Base-by-base conservation (phyloP, 106 monocot species). In the Allium sativum region DNA sequence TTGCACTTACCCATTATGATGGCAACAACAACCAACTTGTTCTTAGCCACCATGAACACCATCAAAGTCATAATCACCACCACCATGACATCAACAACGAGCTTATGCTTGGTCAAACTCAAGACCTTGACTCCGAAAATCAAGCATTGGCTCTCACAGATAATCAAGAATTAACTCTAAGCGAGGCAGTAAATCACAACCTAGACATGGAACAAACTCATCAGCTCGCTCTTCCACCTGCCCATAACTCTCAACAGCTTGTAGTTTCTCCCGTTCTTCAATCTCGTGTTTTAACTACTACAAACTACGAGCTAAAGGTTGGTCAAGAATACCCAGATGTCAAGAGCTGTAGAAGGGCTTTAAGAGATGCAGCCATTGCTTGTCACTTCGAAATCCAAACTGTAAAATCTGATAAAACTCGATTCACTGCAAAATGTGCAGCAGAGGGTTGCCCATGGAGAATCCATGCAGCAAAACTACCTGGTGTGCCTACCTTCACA, bases 331-430 rank as follows among this genome's bases (percentile, higher is more conserved):
- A 84, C 44, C 68, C 90, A 10, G 95, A 96, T 66, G 95, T 96
- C 12, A 90, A 87, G 69, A 87, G 87, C 66, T 96, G 95, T 56
- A 81, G 95, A 9, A 61, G 95, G 56, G 95, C 95, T 11, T 48
- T 96, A 12, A 68, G 95, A 44, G 81, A 84, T 58, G 79, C 90
- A 10, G 95, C 95, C 17, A 96, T 96, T 46, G 84, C 87, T n/a
- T 96, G 90, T 68, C 86, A 80, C 65, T 96, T 96, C 48, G 95
- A 96, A 69, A 96, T 96, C 59, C 95, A 96, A 66, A 96, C 95
- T 0, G 90, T 96, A 52, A 96, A 96, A 65, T 96, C 95, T 2
- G 95, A 96, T 63, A 96, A 96, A 68, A 90, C 87, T 1, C 71
- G 95, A 14, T 96, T 96, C 72, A 96, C 95, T 14, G 95, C 95